Evolutionary conservation across 495 filamentous ascomycete genomes (phyloP), one percentile per base, ranked within the genome.

Genomic region (Aspergillus taichungensis): DNA sequence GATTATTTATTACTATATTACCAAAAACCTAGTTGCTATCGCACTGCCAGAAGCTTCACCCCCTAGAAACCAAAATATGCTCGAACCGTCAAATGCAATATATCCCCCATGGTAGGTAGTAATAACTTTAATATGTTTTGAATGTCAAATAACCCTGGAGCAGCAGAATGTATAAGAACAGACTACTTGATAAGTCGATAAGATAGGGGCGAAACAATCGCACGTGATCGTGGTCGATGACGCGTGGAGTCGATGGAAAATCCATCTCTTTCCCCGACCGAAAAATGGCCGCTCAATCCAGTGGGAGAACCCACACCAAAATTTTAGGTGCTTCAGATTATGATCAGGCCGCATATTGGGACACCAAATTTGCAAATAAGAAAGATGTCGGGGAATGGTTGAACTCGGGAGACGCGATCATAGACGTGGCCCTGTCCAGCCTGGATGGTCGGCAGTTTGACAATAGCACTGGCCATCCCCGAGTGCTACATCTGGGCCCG

Each of bases 311-410:
- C 8, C 55, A 61, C 43, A 46, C 45, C 5, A 62, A 53, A 37
- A 35, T 52, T 7, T 54, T 47, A 13, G 64, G 64, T 0, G 63
- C 66, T 30, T 61, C 68, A 6, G 66, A 71, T 35, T 71, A 71
- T 30, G 66, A 71, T 41, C 50, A 62, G n/a, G 49, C 64, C 0
- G 38, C 42, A 6, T 71, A 59, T 43, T 71, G 68, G 68, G 59
- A 71, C 45, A 37, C 24, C 1, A 60, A 64, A 34, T 71, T 71
- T 33, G 61, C 63, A 13, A 66, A 54, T n/a, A 63, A 63, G 11
- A 54, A 48, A 11, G 68, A 71, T 59, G 60, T 67, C 7, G 66
- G 68, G 12, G 68, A 71, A 53, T 71, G 68, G 68, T 43, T 71
- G 39, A 71, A 71, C 34, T 37, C 64, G 5, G 68, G 68, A 34